Evolutionary conservation across 768 basidiomycete species (phyloP), one percentile per base, ranked within the genome.

Genomic region (Lentinula guzmanii): DNA sequence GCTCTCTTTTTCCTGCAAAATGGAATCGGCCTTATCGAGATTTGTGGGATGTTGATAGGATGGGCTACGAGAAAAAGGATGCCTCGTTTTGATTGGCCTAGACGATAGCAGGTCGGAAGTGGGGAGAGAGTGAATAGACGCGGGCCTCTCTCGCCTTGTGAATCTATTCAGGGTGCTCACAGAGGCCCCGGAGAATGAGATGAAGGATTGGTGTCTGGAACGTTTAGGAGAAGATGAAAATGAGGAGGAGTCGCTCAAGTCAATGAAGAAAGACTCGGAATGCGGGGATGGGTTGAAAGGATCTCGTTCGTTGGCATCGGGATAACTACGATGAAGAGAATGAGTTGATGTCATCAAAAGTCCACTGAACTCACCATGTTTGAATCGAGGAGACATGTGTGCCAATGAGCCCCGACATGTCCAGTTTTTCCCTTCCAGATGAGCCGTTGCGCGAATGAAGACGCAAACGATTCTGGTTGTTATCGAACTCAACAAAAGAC

Each of bases 201-300:
- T 73, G 66, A 77, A 79, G 11, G 79, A 78, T 56, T 79, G 77
- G 31, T 66, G 70, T 62, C 70, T 74, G 8, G 72, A 66, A 6
- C 58, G 70, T 41, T 34, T 69, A 66, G 2, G 69, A 63, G 16
- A 64, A 60, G 34, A 65, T 46, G 46, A 2, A 48, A 43, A 39
- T 42, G 56, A 42, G 5, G 69, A 52, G 24, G 70, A 64, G 41
- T 77, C 75, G 6, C 72, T 68, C 50, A 76, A 65, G 42, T 78
- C 77, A 50, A 78, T 74, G 66, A 80, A 81, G 65, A 78, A 76
- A 9, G 82, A 77, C 54, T 71, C 75, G 21, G 80, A 75, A 59
- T 75, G 68, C 0, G 77, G 75, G 2, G 75, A 75, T 2, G 79
- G 70, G 13, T 71, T 68, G 60, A 79, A 78, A 2, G 76, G 76